phyloP scores from a whole-genome alignment of 139 green algal genomes.

The Closterium sp. region DNA sequence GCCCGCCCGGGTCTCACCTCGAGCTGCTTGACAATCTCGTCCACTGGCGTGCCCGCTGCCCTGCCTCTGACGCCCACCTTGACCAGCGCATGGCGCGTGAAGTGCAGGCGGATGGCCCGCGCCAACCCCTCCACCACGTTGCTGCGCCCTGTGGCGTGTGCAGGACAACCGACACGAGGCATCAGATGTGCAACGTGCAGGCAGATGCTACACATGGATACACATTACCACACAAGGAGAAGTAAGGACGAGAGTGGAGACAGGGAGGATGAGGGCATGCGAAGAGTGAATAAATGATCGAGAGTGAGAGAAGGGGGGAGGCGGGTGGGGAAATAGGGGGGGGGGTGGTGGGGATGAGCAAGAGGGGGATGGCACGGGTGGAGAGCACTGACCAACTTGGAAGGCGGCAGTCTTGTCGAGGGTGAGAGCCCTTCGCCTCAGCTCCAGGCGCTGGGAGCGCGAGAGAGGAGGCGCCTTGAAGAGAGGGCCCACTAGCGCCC shows the following conservation, averaged over 20 bases:
- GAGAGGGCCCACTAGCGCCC: neutral
- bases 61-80: constrained; percentile 20
- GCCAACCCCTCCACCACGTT: constrained; percentile 32
- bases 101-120: constrained; percentile 14
- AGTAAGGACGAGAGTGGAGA: neutral
- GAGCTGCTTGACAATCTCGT: constrained; percentile 18
- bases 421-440: neutral
- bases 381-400: constrained; percentile 20
- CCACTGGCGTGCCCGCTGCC: constrained; percentile 2
- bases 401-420: constrained; percentile 8
- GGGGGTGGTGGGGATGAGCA: neutral
- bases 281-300: neutral
- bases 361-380: neutral
- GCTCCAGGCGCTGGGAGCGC: neutral
- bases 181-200: neutral
- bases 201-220: neutral
- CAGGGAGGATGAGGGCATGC: neutral
- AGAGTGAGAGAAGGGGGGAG: neutral
- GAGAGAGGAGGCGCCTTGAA: constrained; percentile 6
- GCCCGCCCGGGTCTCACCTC: no score
- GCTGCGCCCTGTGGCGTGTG: constrained; percentile 7
- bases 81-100: constrained; percentile 6
- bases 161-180: neutral
- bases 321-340: neutral
- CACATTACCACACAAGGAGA: neutral